phyloP scores from a whole-genome alignment of 192 early-diverging fungal genomes.

The Rhizophagus clarus region DNA sequence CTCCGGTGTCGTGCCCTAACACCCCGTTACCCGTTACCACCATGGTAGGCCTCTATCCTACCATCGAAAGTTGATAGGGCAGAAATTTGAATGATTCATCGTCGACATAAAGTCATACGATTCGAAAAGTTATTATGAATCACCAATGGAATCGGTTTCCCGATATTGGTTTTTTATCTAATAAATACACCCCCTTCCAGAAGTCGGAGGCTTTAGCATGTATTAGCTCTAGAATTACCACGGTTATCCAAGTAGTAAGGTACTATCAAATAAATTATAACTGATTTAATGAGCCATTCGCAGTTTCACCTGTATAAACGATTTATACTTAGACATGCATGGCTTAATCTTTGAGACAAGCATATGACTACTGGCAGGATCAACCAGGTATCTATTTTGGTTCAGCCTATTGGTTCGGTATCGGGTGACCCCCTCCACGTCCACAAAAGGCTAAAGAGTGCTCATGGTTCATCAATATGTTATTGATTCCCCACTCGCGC shows the following conservation, averaged over 20 bases:
- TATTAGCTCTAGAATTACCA: constrained; percentile 83
- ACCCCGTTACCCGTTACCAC: constrained; percentile 76
- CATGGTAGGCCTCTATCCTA: constrained; percentile 80
- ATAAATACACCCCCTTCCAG: constrained; percentile 73
- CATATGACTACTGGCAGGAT: constrained; percentile 80
- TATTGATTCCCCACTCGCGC: not conserved
- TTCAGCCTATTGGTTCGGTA: not conserved
- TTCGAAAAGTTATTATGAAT: constrained; percentile 79
- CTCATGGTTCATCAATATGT: not conserved
- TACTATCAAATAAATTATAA: constrained; percentile 85
- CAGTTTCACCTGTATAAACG: constrained; percentile 60
- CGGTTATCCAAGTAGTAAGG: constrained; percentile 79
- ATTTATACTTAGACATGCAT: constrained; percentile 74
- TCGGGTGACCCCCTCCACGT: no score
- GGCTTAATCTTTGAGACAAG: constrained; percentile 81
- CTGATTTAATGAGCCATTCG: constrained; percentile 86
- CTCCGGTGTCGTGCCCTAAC: constrained; percentile 53
- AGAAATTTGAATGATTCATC: constrained; percentile 87
- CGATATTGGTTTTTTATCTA: constrained; percentile 66
- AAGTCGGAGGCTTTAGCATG: constrained; percentile 69
- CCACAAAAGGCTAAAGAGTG: not conserved
- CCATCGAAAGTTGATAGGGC: constrained; percentile 85
- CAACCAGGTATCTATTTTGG: constrained; percentile 64
- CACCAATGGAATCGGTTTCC: constrained; percentile 53
- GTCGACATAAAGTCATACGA: constrained; percentile 68